These are phyloP conservation scores for Centella asiatica DNA, from an alignment of 129 eudicot species.

Conservation along the genomic window DNA sequence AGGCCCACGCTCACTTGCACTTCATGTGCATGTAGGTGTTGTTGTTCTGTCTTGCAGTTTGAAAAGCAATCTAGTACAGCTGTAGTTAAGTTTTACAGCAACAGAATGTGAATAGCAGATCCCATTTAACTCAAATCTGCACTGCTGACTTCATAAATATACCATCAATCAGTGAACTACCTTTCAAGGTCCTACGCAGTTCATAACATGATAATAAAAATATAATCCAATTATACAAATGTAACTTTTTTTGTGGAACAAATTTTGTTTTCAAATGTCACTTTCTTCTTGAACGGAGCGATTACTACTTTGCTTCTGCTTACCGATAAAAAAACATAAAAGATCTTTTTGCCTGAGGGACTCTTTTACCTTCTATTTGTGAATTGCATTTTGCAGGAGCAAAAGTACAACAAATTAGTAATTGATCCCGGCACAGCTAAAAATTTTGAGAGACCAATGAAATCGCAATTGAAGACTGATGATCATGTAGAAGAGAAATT, in stretches of 20 bases:
- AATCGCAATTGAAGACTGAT: slow-evolving; percentile 45
- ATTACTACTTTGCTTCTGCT: neutral
- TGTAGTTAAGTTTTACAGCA: too few relatives aligned
- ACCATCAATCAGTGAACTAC: neutral
- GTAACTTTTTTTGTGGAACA: neutral
- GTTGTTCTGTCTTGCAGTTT: neutral
- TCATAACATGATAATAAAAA: neutral
- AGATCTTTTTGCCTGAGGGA: neutral
- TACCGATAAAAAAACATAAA: neutral
- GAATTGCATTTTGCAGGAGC: slow-evolving; percentile 68
- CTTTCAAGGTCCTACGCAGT: neutral
- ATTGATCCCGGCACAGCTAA: slow-evolving; percentile 72
- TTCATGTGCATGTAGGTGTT: too few relatives aligned
- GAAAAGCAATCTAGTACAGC: too few relatives aligned
- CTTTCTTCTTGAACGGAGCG: too few relatives aligned
- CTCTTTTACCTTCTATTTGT: neutral
- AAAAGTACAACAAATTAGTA: slow-evolving; percentile 55
- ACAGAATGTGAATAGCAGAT: neutral
- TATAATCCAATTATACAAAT: neutral
- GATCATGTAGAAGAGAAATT: slow-evolving; percentile 46
- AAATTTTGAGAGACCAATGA: slow-evolving; percentile 79
- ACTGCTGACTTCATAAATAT: neutral
- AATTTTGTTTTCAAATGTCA: too few relatives aligned
- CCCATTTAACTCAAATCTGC: neutral
- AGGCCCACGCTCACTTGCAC: slow-evolving; percentile 3